These are phyloP conservation scores for Avena eriantha DNA, from an alignment of 176 grass and related monocot genomes.

Conservation along the genomic window DNA sequence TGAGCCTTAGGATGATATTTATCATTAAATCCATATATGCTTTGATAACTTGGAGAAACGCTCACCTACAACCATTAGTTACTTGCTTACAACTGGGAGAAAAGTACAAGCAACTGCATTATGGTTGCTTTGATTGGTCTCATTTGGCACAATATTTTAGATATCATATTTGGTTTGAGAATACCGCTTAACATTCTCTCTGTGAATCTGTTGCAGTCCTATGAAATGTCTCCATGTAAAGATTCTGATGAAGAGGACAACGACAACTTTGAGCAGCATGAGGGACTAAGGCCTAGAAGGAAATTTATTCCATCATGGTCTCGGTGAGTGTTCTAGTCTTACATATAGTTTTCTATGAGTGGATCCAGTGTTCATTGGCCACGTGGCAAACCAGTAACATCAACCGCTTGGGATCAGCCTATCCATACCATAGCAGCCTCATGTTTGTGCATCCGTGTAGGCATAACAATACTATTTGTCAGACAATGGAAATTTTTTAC, in stretches of 20 bases:
- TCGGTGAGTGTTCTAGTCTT: slow-evolving; percentile 44
- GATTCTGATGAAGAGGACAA: slow-evolving; percentile 70
- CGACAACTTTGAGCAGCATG: slow-evolving; percentile 40
- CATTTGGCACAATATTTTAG: slow-evolving; percentile 16
- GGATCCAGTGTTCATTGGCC: not conserved
- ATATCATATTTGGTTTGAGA: slow-evolving; percentile 24
- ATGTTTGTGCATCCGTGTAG: slow-evolving; percentile 4
- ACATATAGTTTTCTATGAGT: not conserved
- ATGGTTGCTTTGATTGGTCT: slow-evolving; percentile 26
- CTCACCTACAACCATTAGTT: slow-evolving; percentile 1
- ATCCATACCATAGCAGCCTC: not conserved
- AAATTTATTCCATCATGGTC: slow-evolving; percentile 74
- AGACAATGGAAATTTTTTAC: not conserved
- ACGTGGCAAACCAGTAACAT: not conserved
- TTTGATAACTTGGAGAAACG: slow-evolving; percentile 21
- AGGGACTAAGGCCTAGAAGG: slow-evolving; percentile 47
- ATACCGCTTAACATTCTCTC: not conserved
- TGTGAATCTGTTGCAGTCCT: slow-evolving; percentile 48
- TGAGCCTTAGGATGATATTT: slow-evolving; percentile 12
- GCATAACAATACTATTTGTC: not conserved
- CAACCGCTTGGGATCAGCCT: not conserved
- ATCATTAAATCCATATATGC: not conserved
- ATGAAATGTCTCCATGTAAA: slow-evolving; percentile 77
- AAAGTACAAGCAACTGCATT: slow-evolving; percentile 4
- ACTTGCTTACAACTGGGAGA: slow-evolving; percentile 7